Base-by-base conservation (phyloP, 306 rosid genomes). In the Quercus ilex region DNA sequence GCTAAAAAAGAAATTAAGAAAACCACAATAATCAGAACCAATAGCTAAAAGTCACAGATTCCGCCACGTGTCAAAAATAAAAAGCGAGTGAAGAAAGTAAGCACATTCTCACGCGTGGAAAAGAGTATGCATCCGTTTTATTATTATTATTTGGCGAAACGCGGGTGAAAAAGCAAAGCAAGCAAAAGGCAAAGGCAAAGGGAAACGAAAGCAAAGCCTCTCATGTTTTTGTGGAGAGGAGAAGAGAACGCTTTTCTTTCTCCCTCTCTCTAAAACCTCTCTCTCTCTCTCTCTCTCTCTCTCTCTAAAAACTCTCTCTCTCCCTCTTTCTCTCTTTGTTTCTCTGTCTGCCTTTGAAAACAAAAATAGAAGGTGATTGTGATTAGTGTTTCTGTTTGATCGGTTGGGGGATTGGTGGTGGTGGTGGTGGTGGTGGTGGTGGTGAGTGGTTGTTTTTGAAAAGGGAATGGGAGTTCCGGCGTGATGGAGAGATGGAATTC, bases 141-240 rank as follows among this genome's bases (percentile, higher is more conserved):
- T 59, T 63, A 72, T 72, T 72, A 77, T 55, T 65, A 74, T 75
- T 49, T 49, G 53, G 53, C 53, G 77, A 83, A 86, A 70, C 85
- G 85, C 84, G 87, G 86, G 83, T 74, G 76, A 77, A 81, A 83
- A 86, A 74, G 78, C 55, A 3, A 10, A 11, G 31, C n/a, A 14
- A 55, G 46, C 4, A 12, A 49, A 49, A 49, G 53, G 53, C 14
- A 49, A 49, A 9, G 35, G 59, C 46, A 38, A 38, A 38, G 43
- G 43, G 43, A 38, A 38, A 38, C 46, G 46, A 38, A 38, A 38
- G 46, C 11, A 38, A 38, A 38, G 46, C 46, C 46, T 87, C 97
- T 87, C 83, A 49, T 49, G 83, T 87, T 89, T 85, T 81, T 94
- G 97, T 92, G 97, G 99, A 92, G 93, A 74, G 89, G 89, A 91